These are phyloP conservation scores for Bipolaris bicolor DNA, from an alignment of 2,329 filamentous ascomycete species.

Conservation along the genomic window DNA sequence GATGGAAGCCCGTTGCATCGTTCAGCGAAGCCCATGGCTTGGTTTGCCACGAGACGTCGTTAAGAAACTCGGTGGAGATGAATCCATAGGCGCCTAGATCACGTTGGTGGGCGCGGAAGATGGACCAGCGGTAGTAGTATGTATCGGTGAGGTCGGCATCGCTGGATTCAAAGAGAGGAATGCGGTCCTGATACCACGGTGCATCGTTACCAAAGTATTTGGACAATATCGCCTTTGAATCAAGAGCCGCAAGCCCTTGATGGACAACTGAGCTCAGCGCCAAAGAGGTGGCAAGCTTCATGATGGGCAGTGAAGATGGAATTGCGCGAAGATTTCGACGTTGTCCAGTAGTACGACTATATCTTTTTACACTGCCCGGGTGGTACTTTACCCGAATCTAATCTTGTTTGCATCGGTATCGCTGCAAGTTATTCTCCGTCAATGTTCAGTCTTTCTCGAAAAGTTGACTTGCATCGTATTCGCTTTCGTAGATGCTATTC, in stretches of 20 bases:
- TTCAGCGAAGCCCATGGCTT: constrained; percentile 53
- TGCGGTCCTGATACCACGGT: constrained; percentile 49
- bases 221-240: constrained; percentile 32
- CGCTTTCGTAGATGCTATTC: not conserved
- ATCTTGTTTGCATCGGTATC: not conserved
- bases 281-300: not conserved
- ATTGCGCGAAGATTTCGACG: not conserved
- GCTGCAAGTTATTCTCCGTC: not conserved
- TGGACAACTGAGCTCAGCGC: not conserved
- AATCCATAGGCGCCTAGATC: constrained; percentile 52
- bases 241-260: constrained; percentile 20
- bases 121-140: constrained; percentile 56
- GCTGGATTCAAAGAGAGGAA: constrained; percentile 51
- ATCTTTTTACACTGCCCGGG: not conserved
- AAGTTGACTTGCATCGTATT: not conserved
- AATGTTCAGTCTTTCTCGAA: not conserved
- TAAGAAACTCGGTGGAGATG: constrained; percentile 55
- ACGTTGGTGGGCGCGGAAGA: constrained; percentile 54
- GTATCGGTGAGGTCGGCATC: constrained; percentile 50
- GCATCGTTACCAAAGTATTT: constrained; percentile 52
- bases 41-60: constrained; percentile 53
- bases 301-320: not conserved
- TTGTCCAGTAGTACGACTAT: not conserved
- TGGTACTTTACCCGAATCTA: not conserved
- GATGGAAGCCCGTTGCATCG: constrained; percentile 54